Evolutionary conservation across 805 yeast species (phyloP).

Genomic region (Candida vaughaniae): DNA sequence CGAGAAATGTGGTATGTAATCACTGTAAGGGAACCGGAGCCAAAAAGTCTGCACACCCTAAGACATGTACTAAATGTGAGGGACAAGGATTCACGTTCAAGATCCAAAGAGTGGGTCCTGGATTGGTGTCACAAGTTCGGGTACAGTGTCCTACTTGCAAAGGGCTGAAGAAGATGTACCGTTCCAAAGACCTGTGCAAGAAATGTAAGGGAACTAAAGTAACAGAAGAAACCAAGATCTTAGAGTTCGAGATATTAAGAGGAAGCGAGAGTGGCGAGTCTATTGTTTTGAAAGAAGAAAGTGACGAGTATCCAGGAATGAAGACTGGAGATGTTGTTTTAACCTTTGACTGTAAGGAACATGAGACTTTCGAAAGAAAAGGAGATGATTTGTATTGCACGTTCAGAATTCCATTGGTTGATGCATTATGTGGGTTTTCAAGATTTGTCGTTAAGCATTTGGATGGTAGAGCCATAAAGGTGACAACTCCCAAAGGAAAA

Average conservation of each 20-base stretch:
- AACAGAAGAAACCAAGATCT: slow-evolving; percentile 61
- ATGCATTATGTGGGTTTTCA: slow-evolving; percentile 82
- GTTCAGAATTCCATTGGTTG: slow-evolving; percentile 64
- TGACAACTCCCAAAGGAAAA: slow-evolving; percentile 72
- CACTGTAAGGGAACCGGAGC: slow-evolving; percentile 79
- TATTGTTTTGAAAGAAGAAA: slow-evolving; percentile 61
- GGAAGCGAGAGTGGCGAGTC: slow-evolving; percentile 67
- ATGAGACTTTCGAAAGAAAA: slow-evolving; percentile 51
- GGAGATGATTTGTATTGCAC: slow-evolving; percentile 65
- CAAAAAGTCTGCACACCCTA: slow-evolving; percentile 53
- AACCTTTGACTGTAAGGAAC: slow-evolving; percentile 50
- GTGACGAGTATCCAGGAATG: slow-evolving; percentile 76
- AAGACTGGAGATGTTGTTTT: slow-evolving; percentile 77
- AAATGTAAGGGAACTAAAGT: slow-evolving; percentile 67
- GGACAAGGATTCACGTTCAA: slow-evolving; percentile 68
- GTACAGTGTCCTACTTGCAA: slow-evolving; percentile 66
- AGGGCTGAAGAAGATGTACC: slow-evolving; percentile 63
- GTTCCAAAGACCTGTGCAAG: slow-evolving; percentile 73
- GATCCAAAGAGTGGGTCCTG: slow-evolving; percentile 68
- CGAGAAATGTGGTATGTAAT: slow-evolving; percentile 70
- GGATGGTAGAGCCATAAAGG: slow-evolving; percentile 71
- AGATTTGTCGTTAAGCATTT: slow-evolving; percentile 65
- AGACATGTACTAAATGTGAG: slow-evolving; percentile 63
- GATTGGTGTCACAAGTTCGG: slow-evolving; percentile 63
- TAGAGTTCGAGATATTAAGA: slow-evolving; percentile 73